Conservation (phyloP, 2,329 filamentous ascomycete species). For the Alternaria rosae region DNA sequence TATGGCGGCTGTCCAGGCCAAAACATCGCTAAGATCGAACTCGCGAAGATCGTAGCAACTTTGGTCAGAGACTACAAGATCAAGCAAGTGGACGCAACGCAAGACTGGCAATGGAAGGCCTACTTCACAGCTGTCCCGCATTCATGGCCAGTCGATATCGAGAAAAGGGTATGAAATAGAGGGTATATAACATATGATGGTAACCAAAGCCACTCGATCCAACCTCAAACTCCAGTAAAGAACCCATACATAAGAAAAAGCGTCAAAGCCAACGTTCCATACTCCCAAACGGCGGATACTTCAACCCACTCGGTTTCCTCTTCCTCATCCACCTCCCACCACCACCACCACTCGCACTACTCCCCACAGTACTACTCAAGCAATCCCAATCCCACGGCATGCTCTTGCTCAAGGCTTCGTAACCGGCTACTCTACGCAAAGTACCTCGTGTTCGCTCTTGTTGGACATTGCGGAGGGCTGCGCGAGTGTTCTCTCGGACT, state of each 20-base stretch:
- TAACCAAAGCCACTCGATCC: too few species aligned
- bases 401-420: slow-evolving; percentile 38
- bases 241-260: not conserved
- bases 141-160: slow-evolving; percentile 26
- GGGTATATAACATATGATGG: not conserved
- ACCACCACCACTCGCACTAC: slow-evolving; percentile 13
- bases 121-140: slow-evolving; percentile 44
- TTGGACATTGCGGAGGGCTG: slow-evolving; percentile 30
- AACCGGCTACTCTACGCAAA: slow-evolving; percentile 39
- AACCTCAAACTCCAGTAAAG: too few species aligned
- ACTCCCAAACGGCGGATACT: slow-evolving; percentile 39
- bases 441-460: slow-evolving; percentile 22
- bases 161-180: not conserved
- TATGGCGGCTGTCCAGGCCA: slow-evolving; percentile 49
- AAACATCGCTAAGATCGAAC: slow-evolving; percentile 48
- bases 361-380: slow-evolving; percentile 37
- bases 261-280: slow-evolving; percentile 19
- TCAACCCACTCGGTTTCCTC: slow-evolving; percentile 19
- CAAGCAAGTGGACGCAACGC: slow-evolving; percentile 31
- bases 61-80: slow-evolving; percentile 47
- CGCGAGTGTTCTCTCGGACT: slow-evolving; percentile 36
- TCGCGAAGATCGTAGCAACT: slow-evolving; percentile 46
- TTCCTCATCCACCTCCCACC: slow-evolving; percentile 15
- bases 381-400: slow-evolving; percentile 48
- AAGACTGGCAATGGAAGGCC: slow-evolving; percentile 43